phyloP scores from a whole-genome alignment of 805 yeast genomes.

The Spathaspora passalidarum region DNA sequence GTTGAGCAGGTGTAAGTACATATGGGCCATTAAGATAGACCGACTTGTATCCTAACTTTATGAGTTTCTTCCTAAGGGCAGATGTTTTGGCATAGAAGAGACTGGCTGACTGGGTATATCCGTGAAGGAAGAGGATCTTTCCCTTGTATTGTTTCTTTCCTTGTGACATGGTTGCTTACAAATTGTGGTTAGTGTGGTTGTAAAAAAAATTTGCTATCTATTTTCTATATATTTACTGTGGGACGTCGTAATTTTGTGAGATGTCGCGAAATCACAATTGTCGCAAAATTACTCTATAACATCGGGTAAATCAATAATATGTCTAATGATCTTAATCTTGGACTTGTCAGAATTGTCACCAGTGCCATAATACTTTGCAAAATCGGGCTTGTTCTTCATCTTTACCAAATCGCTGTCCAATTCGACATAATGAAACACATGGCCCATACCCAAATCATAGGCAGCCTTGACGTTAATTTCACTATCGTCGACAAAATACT shows the following conservation, averaged over 20 bases:
- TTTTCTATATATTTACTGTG: background rate
- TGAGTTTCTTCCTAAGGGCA: constrained; percentile 77
- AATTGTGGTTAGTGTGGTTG: background rate
- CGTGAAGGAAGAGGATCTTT: constrained; percentile 83
- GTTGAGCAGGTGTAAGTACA: constrained; percentile 59
- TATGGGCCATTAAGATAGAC: constrained; percentile 81
- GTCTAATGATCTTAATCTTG: constrained; percentile 31
- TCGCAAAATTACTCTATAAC: constrained; percentile 10
- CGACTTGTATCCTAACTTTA: constrained; percentile 63
- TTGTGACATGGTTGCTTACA: background rate
- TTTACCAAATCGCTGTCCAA: constrained; percentile 50
- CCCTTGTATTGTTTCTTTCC: constrained; percentile 20
- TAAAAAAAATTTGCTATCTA: too few species aligned
- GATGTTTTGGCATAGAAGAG: constrained; percentile 86
- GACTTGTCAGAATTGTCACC: constrained; percentile 25
- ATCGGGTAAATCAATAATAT: constrained; percentile 28
- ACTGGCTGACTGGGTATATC: constrained; percentile 82
- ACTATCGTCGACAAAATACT: constrained; percentile 82
- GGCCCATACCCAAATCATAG: constrained; percentile 63
- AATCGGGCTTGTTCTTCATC: constrained; percentile 26
- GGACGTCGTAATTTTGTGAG: too few species aligned
- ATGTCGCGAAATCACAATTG: too few species aligned
- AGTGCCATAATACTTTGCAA: constrained; percentile 28
- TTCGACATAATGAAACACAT: constrained; percentile 74
- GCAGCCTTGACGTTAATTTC: constrained; percentile 78